Base-by-base conservation (phyloP, 148 eudicot genomes). In the Fagopyrum esculentum region DNA sequence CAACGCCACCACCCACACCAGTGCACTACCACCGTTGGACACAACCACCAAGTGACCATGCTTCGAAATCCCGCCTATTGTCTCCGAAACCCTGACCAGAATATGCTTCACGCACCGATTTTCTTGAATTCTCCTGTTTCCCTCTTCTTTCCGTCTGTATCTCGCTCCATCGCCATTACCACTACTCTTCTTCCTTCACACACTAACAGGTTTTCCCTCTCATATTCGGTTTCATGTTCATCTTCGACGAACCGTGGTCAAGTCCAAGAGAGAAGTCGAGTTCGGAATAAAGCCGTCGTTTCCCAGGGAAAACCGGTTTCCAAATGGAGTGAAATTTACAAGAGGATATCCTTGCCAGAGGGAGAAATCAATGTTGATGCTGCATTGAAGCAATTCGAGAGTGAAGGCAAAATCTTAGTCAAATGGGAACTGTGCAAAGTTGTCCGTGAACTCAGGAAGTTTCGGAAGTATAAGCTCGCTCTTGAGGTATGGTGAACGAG, bases 341-440 rank as follows among this genome's bases (percentile, higher is more conserved):
- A 81, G 83, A 91, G 71, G 60, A 77, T 94, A 73, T 82, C 87
- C 4, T 30, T 59, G 5, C 43, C 80, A 76, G 79, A 82, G 47
- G 74, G 86, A 76, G 80, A 84, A 45, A 22, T 74, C 73, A 86
- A 85, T 12, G 85, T 87, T 26, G 83, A 81, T 69, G 74, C 71
- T 74, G 87, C 91, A 72, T 76, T 94, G 80, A 85, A 85, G 17
- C 80, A 81, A 85, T 72, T 75, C 77, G 95, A 89, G 60, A 90
- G 81, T 45, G 83, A 87, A 71, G 95, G 98, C 26, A 91, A 83
- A 52, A 79, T 11, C 59, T 51, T 91, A 8, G 71, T 80, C 5
- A 94, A 91, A 71, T 94, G 96, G 98, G 97, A 94, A 70, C 87
- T 94, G 78, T 84, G 76, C 71, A 88, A 87, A 51, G 75, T 91